Base-by-base conservation (phyloP, 2,329 filamentous ascomycete genomes). In the Alternaria tenuissima region DNA sequence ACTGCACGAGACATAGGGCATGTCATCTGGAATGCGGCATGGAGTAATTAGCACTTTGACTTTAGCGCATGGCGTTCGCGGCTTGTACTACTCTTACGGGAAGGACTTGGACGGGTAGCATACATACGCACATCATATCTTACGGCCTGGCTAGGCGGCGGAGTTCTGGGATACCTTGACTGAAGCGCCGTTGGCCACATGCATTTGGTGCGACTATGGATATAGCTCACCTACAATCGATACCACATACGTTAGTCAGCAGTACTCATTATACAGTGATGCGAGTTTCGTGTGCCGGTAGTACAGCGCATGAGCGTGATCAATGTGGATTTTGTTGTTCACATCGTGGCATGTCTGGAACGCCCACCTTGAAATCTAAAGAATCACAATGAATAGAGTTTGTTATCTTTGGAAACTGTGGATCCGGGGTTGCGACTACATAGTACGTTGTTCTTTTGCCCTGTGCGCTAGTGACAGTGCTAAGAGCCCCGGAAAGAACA, bases 1-100 rank as follows among this genome's bases (percentile, higher is more conserved):
- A 89, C 87, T 2, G 87, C 87, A 38, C 81, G 82, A 59, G 87
- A 89, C 67, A 89, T 89, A 65, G 87, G 86, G 7, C 86, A 88
- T 74, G 87, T 89, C 7, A 87, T 89, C 60, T 89, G 87, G 86
- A 89, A 89, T 67, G 87, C 89, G 46, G 87, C 87, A 20, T 89
- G 87, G 87, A 80, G 84, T 62, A 82, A 83, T 65, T 75, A 74
- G 56, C 52, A 57, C 58, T 58, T 66, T 62, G 63, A 67, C 53
- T 65, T 64, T 66, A 68, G 68, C 68, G 66, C 60, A 60, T 60
- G 66, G 68, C 70, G 67, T 72, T 70, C 20, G 61, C 62, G 57
- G 46, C 62, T 61, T 66, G 66, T 68, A 68, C 47, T 57, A 71
- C 65, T 59, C 51, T 60, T 57, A 64, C 56, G 55, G 57, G 52